Base-by-base conservation (phyloP, 768 basidiomycete genomes). In the Hygrophorus pudorinus region DNA sequence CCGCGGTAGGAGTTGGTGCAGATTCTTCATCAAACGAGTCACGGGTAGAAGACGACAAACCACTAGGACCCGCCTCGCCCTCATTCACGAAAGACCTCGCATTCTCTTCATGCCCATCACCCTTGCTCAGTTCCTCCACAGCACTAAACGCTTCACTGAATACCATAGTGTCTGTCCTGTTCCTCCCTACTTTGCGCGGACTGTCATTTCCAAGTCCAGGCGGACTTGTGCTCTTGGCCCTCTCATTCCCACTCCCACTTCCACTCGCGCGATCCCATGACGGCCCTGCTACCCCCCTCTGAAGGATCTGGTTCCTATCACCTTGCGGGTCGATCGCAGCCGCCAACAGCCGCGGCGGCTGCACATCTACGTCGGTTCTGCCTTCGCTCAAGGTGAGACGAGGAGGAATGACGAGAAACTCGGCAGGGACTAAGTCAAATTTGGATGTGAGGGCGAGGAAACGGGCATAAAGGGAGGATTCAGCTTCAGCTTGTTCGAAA, bases 401-500 rank as follows among this genome's bases (percentile, higher is more conserved):
- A 10, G 74, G 63, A 0, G 85, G 86, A 38, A 88, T 88, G 56
- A 89, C 83, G 35, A 93, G 72, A 59, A 93, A 88, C 45, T 89
- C 87, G 17, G 72, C 54, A 0, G 86, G 85, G 0, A 94, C 89
- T 36, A 96, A 70, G 48, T 83, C 79, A 64, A 85, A 93, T 56
- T 78, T 78, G 48, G 73, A 70, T 6, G 85, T 84, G 46, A 94
- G 76, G 9, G 81, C 82, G 45, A 92, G 74, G 68, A 94, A 94
- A 53, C 92, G 83, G 29, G 84, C 82, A 56, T 94, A 93, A 2
- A 96, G 70, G 0, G 85, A 85, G 5, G 85, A 89, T 62, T 96
- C 92, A 5, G 80, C 87, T 64, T 93, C 90, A 24, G 84, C 84
- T 58, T 88, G 85, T 52, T 88, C 84, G 59, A 94, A 94, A 0